Conservation (phyloP, 2,329 filamentous ascomycete genomes). For the Talaromyces albobiverticillius region DNA sequence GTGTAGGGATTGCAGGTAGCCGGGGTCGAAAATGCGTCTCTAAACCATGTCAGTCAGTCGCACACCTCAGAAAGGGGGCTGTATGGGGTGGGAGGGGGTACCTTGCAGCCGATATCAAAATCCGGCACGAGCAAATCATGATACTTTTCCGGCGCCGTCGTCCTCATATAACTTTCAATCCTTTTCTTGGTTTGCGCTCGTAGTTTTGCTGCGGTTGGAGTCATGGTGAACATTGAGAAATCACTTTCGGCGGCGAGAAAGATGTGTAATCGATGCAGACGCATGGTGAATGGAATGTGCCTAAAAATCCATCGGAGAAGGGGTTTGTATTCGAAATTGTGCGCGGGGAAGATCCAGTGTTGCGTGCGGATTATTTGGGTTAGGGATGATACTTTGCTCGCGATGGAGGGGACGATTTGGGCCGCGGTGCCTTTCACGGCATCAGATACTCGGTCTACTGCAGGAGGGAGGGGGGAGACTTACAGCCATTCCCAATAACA, state of each 20-base stretch:
- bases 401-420: constrained; percentile 25
- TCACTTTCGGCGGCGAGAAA: constrained; percentile 31
- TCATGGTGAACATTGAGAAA: constrained; percentile 36
- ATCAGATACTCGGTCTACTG: neutral
- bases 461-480: constrained; percentile 1
- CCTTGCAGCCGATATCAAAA: constrained; percentile 60
- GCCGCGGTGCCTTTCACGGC: constrained; percentile 21
- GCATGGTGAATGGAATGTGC: constrained; percentile 44
- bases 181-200: constrained; percentile 27
- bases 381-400: constrained; percentile 50
- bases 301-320: constrained; percentile 48
- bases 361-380: constrained; percentile 57
- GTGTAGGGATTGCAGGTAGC: constrained; percentile 52
- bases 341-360: constrained; percentile 53
- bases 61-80: neutral
- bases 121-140: constrained; percentile 59
- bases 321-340: constrained; percentile 44
- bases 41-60: neutral
- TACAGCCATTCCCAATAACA: constrained; percentile 34
- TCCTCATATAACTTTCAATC: constrained; percentile 47
- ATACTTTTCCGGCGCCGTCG: constrained; percentile 55
- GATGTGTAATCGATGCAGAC: constrained; percentile 33
- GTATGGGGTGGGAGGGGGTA: too few relatives aligned
- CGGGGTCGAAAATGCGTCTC: constrained; percentile 57
- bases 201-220: constrained; percentile 41